A percentile compares a stretch with the other conserved stretches of the same genome.
These are phyloP conservation scores for Cantharellus anzutake DNA, from an alignment of 768 basidiomycete genomes.

Conservation along the genomic window DNA sequence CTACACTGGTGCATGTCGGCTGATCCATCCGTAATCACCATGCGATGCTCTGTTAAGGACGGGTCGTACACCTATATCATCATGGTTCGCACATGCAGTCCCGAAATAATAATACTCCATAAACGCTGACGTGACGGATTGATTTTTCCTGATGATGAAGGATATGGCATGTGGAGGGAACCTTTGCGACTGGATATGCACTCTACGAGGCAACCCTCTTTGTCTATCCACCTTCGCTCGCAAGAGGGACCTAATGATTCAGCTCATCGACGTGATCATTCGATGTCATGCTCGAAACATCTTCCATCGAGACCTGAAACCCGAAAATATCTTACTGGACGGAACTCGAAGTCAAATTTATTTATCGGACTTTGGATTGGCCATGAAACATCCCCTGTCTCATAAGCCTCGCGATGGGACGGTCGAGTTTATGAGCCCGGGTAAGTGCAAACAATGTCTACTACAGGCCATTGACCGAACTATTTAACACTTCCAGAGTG, in stretches of 20 bases:
- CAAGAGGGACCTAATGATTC: conserved; percentile 52
- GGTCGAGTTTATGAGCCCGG: conserved; percentile 25
- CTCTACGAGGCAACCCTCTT: neutral
- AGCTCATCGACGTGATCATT: conserved; percentile 83
- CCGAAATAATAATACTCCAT: too few relatives aligned
- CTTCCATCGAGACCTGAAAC: conserved; percentile 92
- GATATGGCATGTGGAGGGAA: too few relatives aligned
- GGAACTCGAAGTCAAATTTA: conserved; percentile 65
- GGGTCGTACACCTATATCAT: conserved; percentile 49
- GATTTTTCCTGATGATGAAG: too few relatives aligned
- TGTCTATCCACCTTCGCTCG: neutral
- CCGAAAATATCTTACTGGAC: conserved; percentile 87
- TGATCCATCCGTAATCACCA: conserved; percentile 40
- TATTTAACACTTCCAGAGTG: too few relatives aligned
- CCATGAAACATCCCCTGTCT: conserved; percentile 3
- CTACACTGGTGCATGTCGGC: conserved; percentile 7
- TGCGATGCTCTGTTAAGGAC: conserved; percentile 46
- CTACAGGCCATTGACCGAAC: too few relatives aligned
- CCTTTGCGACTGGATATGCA: neutral
- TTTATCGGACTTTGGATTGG: conserved; percentile 85
- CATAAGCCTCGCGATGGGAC: conserved; percentile 17
- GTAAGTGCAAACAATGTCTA: conserved; percentile 9
- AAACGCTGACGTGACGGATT: too few relatives aligned
- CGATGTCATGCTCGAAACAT: conserved; percentile 83
- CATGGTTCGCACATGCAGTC: conserved; percentile 28